Conservation (phyloP, 1,139 yeast species). For the Pichiaceae sp. region DNA sequence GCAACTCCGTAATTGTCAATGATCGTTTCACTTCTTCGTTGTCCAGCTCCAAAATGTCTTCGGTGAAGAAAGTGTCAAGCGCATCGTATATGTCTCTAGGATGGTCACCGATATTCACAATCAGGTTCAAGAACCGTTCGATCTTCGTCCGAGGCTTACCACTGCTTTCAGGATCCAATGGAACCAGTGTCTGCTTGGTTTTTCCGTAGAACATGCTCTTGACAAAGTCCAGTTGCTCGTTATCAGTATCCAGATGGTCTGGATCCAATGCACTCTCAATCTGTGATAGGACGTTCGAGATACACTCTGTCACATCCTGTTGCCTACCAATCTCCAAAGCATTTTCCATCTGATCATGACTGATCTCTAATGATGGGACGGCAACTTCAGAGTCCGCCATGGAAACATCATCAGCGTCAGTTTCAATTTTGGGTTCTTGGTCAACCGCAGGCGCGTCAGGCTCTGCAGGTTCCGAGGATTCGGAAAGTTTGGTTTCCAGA, state of each 20-base stretch:
- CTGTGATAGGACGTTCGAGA: slow-evolving; percentile 89
- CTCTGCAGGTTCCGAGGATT: background rate
- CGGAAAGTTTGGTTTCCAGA: background rate
- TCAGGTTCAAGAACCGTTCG: slow-evolving; percentile 72
- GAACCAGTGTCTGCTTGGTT: slow-evolving; percentile 46
- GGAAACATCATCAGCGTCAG: background rate
- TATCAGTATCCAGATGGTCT: slow-evolving; percentile 52
- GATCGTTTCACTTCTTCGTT: slow-evolving; percentile 69
- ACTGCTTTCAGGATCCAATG: slow-evolving; percentile 19
- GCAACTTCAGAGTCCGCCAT: background rate
- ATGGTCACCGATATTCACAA: slow-evolving; percentile 80
- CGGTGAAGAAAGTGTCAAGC: slow-evolving; percentile 75
- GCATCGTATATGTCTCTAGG: slow-evolving; percentile 89
- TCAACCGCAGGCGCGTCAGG: background rate
- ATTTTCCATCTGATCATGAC: slow-evolving; percentile 51
- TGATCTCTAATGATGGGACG: background rate
- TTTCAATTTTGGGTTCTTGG: too few relatives aligned
- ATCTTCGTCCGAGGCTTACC: slow-evolving; percentile 43
- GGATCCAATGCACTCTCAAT: slow-evolving; percentile 86
- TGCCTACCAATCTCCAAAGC: slow-evolving; percentile 82
- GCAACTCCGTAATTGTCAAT: slow-evolving; percentile 62
- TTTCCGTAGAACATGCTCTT: slow-evolving; percentile 76
- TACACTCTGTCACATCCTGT: slow-evolving; percentile 96
- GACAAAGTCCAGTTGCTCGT: slow-evolving; percentile 75
- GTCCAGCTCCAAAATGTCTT: slow-evolving; percentile 60